Percentiles rank a stretch among this genome's conserved stretches.
Evolutionary conservation across 2,329 filamentous ascomycete species (phyloP).

Genomic region (Arachnomyces sp.): DNA sequence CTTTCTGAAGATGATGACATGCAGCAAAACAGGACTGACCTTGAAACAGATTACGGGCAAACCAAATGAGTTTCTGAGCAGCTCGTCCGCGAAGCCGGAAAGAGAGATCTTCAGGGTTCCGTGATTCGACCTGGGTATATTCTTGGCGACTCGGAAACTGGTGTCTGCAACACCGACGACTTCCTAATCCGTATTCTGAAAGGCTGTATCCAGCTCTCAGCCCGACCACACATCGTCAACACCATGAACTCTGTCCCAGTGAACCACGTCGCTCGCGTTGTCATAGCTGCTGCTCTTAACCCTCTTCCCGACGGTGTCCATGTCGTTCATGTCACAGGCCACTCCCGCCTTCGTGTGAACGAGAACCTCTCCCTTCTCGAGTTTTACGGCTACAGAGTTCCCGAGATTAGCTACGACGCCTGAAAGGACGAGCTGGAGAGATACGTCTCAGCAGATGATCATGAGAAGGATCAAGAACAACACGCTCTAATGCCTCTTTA

Average conservation of each 20-base stretch:
- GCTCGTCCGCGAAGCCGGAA: constrained; percentile 70
- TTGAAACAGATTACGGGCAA: constrained; percentile 85
- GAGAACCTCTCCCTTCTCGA: constrained; percentile 64
- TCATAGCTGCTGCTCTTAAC: constrained; percentile 65
- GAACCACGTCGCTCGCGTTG: constrained; percentile 71
- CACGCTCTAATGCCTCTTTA: constrained; percentile 68
- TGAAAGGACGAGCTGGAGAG: constrained; percentile 63
- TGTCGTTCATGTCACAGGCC: constrained; percentile 72
- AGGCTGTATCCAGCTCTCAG: constrained; percentile 72
- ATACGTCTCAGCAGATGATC: too few species aligned
- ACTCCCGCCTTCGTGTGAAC: constrained; percentile 70
- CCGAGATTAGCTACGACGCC: constrained; percentile 57
- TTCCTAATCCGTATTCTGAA: constrained; percentile 83
- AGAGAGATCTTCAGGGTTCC: constrained; percentile 64
- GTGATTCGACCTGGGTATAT: constrained; percentile 83
- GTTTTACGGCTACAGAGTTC: constrained; percentile 64
- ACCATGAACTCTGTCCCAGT: constrained; percentile 87
- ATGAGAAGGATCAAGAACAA: constrained; percentile 55
- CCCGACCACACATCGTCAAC: constrained; percentile 71
- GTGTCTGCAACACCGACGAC: constrained; percentile 75
- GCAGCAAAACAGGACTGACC: constrained; percentile 63
- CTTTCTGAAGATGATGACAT: constrained; percentile 73
- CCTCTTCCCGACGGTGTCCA: constrained; percentile 48
- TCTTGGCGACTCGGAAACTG: constrained; percentile 62
- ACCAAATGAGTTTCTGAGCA: constrained; percentile 75